Conservation (phyloP, 2,329 filamentous ascomycete species). For the Lecanicillium sp. region DNA sequence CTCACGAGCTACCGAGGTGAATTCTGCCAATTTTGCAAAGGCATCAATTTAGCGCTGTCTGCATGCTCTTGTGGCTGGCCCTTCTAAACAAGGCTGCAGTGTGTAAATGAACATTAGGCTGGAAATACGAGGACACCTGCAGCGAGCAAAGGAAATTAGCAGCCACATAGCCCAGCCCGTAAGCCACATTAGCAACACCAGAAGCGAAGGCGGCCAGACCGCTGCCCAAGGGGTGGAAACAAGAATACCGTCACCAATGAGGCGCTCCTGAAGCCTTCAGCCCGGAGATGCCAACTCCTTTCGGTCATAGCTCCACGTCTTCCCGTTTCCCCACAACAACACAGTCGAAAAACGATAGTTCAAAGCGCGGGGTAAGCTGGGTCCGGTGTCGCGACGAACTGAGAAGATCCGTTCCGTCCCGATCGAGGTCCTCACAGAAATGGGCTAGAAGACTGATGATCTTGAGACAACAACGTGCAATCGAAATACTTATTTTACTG, state of each 20-base stretch:
- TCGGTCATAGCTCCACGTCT: background rate
- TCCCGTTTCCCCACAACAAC: too few relatives aligned
- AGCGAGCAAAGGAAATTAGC: background rate
- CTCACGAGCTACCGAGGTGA: constrained; percentile 11
- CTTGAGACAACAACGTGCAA: too few relatives aligned
- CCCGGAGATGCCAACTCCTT: constrained; percentile 2
- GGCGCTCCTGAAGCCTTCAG: background rate
- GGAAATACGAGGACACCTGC: background rate
- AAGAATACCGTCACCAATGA: background rate
- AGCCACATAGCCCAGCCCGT: background rate
- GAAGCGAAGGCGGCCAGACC: too few relatives aligned
- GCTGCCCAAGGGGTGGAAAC: too few relatives aligned
- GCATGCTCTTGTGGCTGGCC: background rate
- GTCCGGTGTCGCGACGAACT: background rate
- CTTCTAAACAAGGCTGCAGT: background rate
- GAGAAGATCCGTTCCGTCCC: background rate
- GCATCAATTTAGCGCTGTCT: background rate
- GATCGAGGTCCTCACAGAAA: background rate
- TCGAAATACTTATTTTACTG: too few relatives aligned
- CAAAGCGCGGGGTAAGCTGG: constrained; percentile 6
- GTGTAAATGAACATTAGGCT: background rate
- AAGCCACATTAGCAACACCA: background rate
- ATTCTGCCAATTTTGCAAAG: background rate
- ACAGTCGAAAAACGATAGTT: background rate
- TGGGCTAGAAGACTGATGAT: too few relatives aligned